phyloP scores from a whole-genome alignment of 2,329 filamentous ascomycete genomes.

The Penicillium sp. region DNA sequence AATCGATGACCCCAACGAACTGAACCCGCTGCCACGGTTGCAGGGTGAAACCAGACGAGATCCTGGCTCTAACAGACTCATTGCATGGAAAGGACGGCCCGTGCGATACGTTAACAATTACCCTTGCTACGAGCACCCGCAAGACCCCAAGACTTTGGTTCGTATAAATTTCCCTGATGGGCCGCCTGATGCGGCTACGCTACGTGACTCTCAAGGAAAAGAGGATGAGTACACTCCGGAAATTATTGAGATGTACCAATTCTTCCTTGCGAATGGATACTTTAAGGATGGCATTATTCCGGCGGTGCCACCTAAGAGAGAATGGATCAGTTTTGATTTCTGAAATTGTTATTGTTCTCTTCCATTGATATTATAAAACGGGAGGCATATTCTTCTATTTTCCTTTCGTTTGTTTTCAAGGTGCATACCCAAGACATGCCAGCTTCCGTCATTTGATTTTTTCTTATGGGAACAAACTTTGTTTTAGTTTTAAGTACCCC shows the following conservation, averaged over 20 bases:
- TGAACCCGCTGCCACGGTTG: slow-evolving; percentile 39
- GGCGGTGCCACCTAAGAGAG: slow-evolving; percentile 71
- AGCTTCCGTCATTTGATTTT: neutral
- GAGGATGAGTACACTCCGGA: slow-evolving; percentile 51
- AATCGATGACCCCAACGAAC: slow-evolving; percentile 25
- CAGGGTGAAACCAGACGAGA: slow-evolving; percentile 39
- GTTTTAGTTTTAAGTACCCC: neutral
- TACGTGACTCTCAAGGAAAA: slow-evolving; percentile 53
- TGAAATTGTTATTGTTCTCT: slow-evolving; percentile 36
- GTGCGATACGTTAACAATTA: slow-evolving; percentile 59
- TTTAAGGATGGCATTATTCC: slow-evolving; percentile 75
- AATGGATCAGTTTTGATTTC: slow-evolving; percentile 74
- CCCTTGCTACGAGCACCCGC: slow-evolving; percentile 52
- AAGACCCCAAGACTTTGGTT: slow-evolving; percentile 57
- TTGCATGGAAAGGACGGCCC: slow-evolving; percentile 62
- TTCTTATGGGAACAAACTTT: neutral
- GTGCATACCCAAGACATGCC: neutral
- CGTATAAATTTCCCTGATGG: slow-evolving; percentile 75
- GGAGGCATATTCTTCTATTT: neutral
- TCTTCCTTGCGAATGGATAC: slow-evolving; percentile 62
- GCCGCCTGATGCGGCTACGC: slow-evolving; percentile 53
- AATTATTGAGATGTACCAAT: slow-evolving; percentile 62
- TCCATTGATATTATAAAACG: too few species aligned
- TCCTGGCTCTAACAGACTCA: slow-evolving; percentile 43
- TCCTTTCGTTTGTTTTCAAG: neutral